These are phyloP conservation scores for Mycogone perniciosa DNA, from an alignment of 2,329 filamentous ascomycete genomes.

Conservation along the genomic window DNA sequence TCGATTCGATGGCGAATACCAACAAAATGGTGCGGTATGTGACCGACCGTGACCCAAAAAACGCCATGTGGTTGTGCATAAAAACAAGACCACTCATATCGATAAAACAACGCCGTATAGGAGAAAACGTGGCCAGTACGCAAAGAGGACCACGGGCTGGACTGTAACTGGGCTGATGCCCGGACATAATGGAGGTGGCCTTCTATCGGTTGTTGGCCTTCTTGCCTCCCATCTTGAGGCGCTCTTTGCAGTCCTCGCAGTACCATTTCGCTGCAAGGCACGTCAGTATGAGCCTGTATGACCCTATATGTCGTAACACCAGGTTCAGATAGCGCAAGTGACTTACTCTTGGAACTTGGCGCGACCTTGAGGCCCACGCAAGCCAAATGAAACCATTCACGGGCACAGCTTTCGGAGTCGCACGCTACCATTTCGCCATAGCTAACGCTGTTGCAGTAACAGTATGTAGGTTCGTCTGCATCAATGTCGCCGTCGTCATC, in stretches of 20 bases:
- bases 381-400: constrained; percentile 79
- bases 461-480: constrained; percentile 67
- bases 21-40: background rate
- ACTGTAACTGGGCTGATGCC: background rate
- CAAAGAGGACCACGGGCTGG: background rate
- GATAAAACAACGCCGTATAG: constrained; percentile 5
- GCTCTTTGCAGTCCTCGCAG: constrained; percentile 70
- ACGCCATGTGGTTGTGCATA: background rate
- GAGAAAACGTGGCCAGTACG: background rate
- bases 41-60: background rate
- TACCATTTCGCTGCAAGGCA: constrained; percentile 65
- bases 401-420: constrained; percentile 64
- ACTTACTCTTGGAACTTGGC: constrained; percentile 68
- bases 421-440: constrained; percentile 83
- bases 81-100: background rate
- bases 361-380: constrained; percentile 75
- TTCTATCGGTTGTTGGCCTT: constrained; percentile 42
- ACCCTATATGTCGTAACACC: background rate
- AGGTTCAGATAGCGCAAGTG: background rate
- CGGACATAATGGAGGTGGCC: background rate
- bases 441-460: constrained; percentile 73
- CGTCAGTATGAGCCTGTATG: background rate
- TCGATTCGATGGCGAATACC: background rate
- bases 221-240: constrained; percentile 50
- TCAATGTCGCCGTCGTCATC: constrained; percentile 54